A percentile compares a stretch with the other conserved stretches of the same genome.
phyloP scores from a whole-genome alignment of 129 eudicot species.

The Centrapalus pauciflorus region DNA sequence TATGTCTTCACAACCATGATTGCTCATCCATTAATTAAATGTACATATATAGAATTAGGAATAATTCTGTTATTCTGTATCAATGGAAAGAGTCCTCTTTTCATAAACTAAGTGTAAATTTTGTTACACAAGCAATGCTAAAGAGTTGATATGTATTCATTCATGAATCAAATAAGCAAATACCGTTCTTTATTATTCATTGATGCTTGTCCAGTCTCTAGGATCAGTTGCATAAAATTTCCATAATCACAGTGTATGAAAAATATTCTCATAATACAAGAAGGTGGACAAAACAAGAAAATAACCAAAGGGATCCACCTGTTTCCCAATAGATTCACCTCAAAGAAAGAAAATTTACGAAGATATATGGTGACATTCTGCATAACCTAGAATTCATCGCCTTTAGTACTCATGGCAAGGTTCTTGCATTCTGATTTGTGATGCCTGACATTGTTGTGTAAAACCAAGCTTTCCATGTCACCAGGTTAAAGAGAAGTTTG shows the following conservation, averaged over 20 bases:
- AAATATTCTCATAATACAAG: background rate
- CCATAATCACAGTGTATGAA: background rate
- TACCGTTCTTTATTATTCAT: background rate
- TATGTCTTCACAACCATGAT: background rate
- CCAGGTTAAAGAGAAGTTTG: background rate
- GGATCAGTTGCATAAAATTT: background rate
- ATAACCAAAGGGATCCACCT: conserved; percentile 3
- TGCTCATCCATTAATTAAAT: background rate
- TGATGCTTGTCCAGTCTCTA: background rate
- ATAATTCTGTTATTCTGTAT: background rate
- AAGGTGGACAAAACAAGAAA: background rate
- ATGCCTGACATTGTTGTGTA: background rate
- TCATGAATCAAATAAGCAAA: conserved; percentile 10
- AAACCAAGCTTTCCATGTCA: background rate
- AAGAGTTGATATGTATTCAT: conserved; percentile 5
- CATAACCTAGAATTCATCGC: background rate
- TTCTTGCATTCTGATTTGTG: background rate
- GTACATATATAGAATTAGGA: background rate
- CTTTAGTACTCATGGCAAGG: background rate
- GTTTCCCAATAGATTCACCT: background rate
- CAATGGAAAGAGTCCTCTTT: background rate
- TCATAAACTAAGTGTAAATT: background rate
- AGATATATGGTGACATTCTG: background rate
- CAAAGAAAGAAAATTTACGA: background rate
- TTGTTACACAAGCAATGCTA: conserved; percentile 7